A percentile compares a stretch with the other conserved stretches of the same genome.
Conservation (phyloP, 208 protist species). For the Leptomonas pyrrhocoris region DNA sequence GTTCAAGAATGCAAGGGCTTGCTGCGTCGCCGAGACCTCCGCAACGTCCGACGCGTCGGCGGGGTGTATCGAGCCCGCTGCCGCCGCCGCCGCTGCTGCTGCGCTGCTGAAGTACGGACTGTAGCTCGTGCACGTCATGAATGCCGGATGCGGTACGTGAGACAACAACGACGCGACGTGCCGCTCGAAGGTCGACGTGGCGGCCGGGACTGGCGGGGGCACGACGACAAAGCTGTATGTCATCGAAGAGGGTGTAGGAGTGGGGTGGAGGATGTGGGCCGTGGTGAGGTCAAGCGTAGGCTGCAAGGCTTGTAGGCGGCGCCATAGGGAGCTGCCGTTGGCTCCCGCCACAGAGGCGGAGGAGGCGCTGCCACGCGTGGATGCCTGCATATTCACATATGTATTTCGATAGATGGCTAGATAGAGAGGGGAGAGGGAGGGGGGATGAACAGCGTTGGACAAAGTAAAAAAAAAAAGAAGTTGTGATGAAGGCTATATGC, state of each 20-base stretch:
- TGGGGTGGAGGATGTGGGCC: background rate
- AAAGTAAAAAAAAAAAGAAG: too few species aligned
- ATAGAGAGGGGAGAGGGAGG: too few species aligned
- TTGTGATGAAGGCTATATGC: too few species aligned
- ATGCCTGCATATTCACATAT: background rate
- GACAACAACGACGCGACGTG: slow-evolving; percentile 32
- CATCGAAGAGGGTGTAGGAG: slow-evolving; percentile 5
- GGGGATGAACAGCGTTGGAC: too few species aligned
- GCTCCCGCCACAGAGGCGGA: slow-evolving; percentile 1
- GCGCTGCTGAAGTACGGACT: slow-evolving; percentile 32
- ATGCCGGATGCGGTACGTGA: slow-evolving; percentile 30
- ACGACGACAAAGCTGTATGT: slow-evolving; percentile 49
- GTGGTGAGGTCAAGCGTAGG: slow-evolving; percentile 17
- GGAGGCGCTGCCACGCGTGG: slow-evolving; percentile 2
- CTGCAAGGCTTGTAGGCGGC: slow-evolving; percentile 21
- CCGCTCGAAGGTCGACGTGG: slow-evolving; percentile 25
- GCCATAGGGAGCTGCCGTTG: slow-evolving; percentile 14
- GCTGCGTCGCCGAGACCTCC: slow-evolving; percentile 13
- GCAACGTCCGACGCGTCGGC: background rate
- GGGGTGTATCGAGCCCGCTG: too few species aligned
- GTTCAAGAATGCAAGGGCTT: slow-evolving; percentile 19
- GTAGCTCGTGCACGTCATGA: slow-evolving; percentile 46
- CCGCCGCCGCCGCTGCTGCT: background rate
- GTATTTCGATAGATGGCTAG: background rate
- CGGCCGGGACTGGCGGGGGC: slow-evolving; percentile 42